Conservation (phyloP, 2,329 filamentous ascomycete species). For the Monosporascus sp. region DNA sequence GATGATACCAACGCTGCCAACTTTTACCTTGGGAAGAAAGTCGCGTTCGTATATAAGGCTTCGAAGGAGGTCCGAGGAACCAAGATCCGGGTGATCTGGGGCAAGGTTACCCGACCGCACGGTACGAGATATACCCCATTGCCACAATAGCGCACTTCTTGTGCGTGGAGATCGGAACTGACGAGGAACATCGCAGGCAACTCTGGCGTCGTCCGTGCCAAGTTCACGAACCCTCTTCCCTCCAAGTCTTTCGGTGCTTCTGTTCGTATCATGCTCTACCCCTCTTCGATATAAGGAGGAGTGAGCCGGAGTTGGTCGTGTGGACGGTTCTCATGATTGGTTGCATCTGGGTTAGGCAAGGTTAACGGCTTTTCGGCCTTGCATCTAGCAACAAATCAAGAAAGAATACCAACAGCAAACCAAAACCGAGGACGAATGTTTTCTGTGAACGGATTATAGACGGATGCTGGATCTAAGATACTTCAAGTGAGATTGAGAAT, state of each 20-base stretch:
- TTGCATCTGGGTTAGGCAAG: conserved; percentile 44
- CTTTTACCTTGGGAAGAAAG: conserved; percentile 99
- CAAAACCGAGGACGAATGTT: conserved; percentile 4
- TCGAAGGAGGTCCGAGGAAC: conserved; percentile 92
- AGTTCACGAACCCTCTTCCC: conserved; percentile 94
- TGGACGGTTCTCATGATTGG: conserved; percentile 52
- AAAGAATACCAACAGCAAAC: conserved; percentile 28
- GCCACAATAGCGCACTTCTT: background rate
- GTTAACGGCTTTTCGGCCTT: conserved; percentile 35
- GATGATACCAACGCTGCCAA: conserved; percentile 83
- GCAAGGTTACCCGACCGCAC: conserved; percentile 94
- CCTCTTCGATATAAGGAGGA: conserved; percentile 84
- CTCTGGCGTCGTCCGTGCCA: conserved; percentile 95
- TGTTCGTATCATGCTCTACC: conserved; percentile 96
- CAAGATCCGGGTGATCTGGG: conserved; percentile 99
- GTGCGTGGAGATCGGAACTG: conserved; percentile 4
- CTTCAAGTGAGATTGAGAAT: conserved; percentile 1
- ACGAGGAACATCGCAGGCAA: conserved; percentile 57
- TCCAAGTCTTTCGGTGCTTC: conserved; percentile 94
- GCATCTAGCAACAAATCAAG: conserved; percentile 31
- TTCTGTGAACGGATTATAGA: conserved; percentile 15
- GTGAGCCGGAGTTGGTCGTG: conserved; percentile 57
- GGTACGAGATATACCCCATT: conserved; percentile 46
- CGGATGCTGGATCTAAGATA: conserved; percentile 4
- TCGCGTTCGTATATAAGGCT: conserved; percentile 97